Evolutionary conservation across 495 filamentous ascomycete species (phyloP), one percentile per base, ranked within the genome.

Genomic region (Peziza echinospora): DNA sequence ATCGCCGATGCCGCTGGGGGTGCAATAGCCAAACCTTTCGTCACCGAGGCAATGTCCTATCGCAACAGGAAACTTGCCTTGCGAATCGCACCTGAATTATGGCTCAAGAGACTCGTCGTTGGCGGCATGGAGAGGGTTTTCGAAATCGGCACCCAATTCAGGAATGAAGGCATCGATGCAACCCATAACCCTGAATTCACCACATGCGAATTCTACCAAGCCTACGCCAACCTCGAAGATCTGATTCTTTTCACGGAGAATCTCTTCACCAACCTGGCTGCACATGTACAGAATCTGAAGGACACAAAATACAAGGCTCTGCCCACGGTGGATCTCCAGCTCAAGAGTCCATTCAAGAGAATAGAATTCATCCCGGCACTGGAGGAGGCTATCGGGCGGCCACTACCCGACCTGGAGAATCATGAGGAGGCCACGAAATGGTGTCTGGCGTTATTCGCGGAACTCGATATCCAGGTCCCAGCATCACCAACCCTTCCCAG

Each of bases 161-260:
- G 89, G 39, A 96, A 97, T 64, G 89, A 97, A 68, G 84, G 84
- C 68, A 59, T 94, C 30, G 89, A 97, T 63, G 72, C 77, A 21
- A 92, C 82, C 0, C 89, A 94, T 62, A 96, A 96, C 56, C 85
- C 89, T 5, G 89, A 97, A 61, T 97, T 94, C 64, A 85, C 80
- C 21, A 94, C 79, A 26, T 94, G 86, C 67, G 89, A 97, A 64
- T 94, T 93, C 69, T 97, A 97, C 62, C 72, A 77, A 44, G 75
- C 83, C 10, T 93, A 84, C 53, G 76, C 81, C 45, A 79, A 76
- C 49, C 69, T 94, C 0, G 68, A 76, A 28, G 76, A 84, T 26
- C 65, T 97, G 22, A 84, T 93, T 52, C 49, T 60, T 21, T 74
- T 74, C 53, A 91, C 83, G 26, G 81, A 87, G 56, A 60, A 64